phyloP scores from a whole-genome alignment of 805 yeast species.

The Lipomyces yamadae region DNA sequence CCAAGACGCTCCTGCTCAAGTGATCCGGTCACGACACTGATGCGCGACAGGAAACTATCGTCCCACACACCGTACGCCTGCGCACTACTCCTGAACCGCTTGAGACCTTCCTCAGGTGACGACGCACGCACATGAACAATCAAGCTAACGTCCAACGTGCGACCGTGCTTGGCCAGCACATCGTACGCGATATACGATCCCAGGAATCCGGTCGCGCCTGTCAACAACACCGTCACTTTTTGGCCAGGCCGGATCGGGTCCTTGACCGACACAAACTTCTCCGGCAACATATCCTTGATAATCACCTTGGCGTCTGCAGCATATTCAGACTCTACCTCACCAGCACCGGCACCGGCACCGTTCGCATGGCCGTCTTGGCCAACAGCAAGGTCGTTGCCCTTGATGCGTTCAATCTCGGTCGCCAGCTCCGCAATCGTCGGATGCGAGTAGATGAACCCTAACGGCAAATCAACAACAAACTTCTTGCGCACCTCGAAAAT shows the following conservation, averaged over 20 bases:
- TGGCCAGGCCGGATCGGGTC: constrained; percentile 46
- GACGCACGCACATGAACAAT: constrained; percentile 92
- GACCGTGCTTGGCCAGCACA: constrained; percentile 51
- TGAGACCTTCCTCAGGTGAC: constrained; percentile 67
- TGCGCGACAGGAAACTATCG: constrained; percentile 58
- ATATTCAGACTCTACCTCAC: constrained; percentile 53
- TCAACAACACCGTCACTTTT: constrained; percentile 71
- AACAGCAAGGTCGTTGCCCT: constrained; percentile 52
- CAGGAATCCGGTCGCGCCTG: constrained; percentile 96
- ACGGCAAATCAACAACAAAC: constrained; percentile 78
- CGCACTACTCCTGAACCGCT: constrained; percentile 76
- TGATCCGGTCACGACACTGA: constrained; percentile 82
- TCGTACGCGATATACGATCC: constrained; percentile 89
- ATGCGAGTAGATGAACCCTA: constrained; percentile 85
- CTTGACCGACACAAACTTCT: constrained; percentile 54
- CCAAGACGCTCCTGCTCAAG: constrained; percentile 78
- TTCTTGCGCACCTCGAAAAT: constrained; percentile 86
- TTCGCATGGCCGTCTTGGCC: background rate
- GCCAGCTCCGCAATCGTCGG: constrained; percentile 87
- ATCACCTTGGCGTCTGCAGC: constrained; percentile 72
- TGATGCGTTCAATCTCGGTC: constrained; percentile 63
- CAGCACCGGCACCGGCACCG: background rate
- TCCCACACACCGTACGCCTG: constrained; percentile 83
- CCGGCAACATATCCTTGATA: constrained; percentile 50
- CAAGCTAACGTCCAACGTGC: constrained; percentile 58